Evolutionary conservation across 176 grass and related monocot genomes (phyloP), one percentile per base, ranked within the genome.

Genomic region (Carex littledalei): DNA sequence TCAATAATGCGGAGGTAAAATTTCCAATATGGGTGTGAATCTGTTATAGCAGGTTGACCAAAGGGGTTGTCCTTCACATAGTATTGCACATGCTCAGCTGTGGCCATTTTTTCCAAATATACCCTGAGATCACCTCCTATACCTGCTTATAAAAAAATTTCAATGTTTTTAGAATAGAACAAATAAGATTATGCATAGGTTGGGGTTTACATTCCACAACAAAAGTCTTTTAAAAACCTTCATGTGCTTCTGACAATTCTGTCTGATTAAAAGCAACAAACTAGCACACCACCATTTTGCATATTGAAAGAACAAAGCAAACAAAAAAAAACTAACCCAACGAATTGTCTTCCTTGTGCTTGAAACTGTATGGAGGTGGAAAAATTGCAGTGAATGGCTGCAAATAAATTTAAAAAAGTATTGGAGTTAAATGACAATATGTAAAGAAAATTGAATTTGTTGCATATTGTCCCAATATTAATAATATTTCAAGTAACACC

Each of bases 301-400:
- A 76, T 52, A 76, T 26, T 53, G 41, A 76, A 26, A 26, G 71
- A 53, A 72, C 45, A 41, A 21, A 21, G 68, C 68, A 72, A 45
- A 47, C 68, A 72, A 47, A 72, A 9, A 10, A 52, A 45, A 76
- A 78, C 89, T 86, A 90, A 94, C 95, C 95, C 81, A 95, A 86
- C 52, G 85, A 94, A 86, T 89, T 88, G 47, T 95, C 95, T 1
- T 89, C 82, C 79, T 55, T 22, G 79, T 93, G 74, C 14, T 80
- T 84, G 67, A 86, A 92, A 81, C 71, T 88, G 84, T 90, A 98
- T 11, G 91, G 73, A 3, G 1, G 17, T 65, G 95, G 95, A 24
- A 98, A 98, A 67, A 95, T 90, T 73, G 93, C 93, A 67, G 91
- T 94, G 80, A 93, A 74, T 72, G 88, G 88, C 95, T 98, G 73